Evolutionary conservation across 768 basidiomycete species (phyloP).

Genomic region (Boletus pseudo-olivaceus): DNA sequence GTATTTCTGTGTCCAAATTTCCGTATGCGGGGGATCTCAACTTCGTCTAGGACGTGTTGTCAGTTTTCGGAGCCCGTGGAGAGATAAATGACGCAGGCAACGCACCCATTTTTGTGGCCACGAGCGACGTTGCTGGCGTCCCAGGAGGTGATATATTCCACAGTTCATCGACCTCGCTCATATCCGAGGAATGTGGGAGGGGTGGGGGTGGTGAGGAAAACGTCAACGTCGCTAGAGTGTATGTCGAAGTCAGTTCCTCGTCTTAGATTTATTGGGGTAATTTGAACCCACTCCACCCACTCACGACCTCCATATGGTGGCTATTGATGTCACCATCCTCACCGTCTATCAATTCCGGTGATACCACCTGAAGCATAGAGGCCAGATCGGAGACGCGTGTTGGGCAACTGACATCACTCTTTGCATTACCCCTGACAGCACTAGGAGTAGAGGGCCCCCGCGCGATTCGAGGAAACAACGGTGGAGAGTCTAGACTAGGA

Average conservation of each 20-base stretch:
- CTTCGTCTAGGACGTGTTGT: constrained; percentile 39
- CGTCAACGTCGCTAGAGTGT: constrained; percentile 30
- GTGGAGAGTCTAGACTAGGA: constrained; percentile 35
- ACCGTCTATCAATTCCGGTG: constrained; percentile 31
- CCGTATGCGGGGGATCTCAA: constrained; percentile 50
- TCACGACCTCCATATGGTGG: constrained; percentile 54
- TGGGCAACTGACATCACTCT: constrained; percentile 7
- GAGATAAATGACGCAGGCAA: constrained; percentile 2
- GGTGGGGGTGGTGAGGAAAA: constrained; percentile 41
- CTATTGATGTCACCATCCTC: constrained; percentile 43
- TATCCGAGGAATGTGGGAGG: constrained; percentile 33
- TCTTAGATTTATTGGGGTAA: background rate
- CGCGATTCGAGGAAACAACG: constrained; percentile 41
- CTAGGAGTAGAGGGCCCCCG: background rate
- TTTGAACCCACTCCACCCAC: constrained; percentile 58
- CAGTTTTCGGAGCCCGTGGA: background rate
- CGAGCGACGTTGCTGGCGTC: constrained; percentile 38
- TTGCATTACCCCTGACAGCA: background rate
- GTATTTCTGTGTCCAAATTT: constrained; percentile 39
- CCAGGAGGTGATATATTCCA: constrained; percentile 47
- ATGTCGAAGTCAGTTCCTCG: constrained; percentile 5
- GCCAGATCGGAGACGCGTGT: constrained; percentile 26
- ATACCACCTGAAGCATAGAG: constrained; percentile 21
- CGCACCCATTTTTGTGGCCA: constrained; percentile 51
- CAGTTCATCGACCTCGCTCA: constrained; percentile 52